Conservation (phyloP, 306 rosid species). For the Quercus aquifolioides region DNA sequence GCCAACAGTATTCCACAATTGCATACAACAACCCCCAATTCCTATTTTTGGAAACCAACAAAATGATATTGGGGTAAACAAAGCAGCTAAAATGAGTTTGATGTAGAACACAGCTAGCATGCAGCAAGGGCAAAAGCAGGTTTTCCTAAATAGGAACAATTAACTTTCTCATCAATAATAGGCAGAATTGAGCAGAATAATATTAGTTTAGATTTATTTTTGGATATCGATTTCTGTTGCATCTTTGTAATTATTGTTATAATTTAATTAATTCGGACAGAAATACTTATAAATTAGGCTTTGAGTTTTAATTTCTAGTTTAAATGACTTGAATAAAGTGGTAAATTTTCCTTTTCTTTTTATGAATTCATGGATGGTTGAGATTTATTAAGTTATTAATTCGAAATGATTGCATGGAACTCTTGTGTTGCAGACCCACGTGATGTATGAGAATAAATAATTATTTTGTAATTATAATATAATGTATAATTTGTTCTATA, state of each 20-base stretch:
- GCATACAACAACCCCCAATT: conserved; percentile 9
- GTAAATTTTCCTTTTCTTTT: too few relatives aligned
- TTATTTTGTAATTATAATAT: too few relatives aligned
- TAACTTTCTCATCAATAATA: conserved; percentile 3
- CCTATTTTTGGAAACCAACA: conserved; percentile 27
- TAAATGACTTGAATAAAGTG: too few relatives aligned
- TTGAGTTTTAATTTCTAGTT: too few relatives aligned
- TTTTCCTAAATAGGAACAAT: conserved; percentile 21
- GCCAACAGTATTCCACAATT: conserved; percentile 11
- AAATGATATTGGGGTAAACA: conserved; percentile 21
- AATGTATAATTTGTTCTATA: too few relatives aligned
- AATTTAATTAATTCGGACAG: not conserved
- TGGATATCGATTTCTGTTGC: not conserved
- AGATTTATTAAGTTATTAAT: too few relatives aligned
- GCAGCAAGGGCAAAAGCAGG: conserved; percentile 28
- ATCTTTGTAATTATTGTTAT: not conserved
- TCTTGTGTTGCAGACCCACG: too few relatives aligned
- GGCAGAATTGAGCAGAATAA: conserved; percentile 2
- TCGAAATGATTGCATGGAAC: too few relatives aligned
- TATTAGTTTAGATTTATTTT: not conserved
- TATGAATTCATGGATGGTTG: too few relatives aligned
- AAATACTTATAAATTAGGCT: too few relatives aligned
- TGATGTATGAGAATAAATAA: too few relatives aligned
- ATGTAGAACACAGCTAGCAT: conserved; percentile 8
- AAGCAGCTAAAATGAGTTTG: conserved; percentile 23